Evolutionary conservation across 1,284 basidiomycete genomes (phyloP), one percentile per base, ranked within the genome.

Genomic region (Chiua sp.): DNA sequence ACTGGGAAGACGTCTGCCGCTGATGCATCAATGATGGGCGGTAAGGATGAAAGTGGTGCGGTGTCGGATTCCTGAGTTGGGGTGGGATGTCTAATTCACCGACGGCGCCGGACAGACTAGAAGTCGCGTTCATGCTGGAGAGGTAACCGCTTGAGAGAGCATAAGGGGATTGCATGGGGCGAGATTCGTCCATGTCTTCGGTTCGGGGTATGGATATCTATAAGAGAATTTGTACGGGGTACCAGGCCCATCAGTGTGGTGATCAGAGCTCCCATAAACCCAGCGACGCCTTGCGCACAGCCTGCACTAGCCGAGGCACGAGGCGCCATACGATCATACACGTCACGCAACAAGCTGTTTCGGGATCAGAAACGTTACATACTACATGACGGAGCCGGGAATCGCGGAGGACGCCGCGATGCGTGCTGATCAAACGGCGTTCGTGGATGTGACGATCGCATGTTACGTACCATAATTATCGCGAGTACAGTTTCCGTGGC

Each of bases 61-160:
- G 71, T n/a, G 65, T 59, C 33, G 70, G 60, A 52, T 74, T 74
- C 63, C 71, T 57, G 68, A 68, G 67, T n/a, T 80, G 71, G 18
- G 72, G 69, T 15, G 80, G 76, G 55, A 82, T 73, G 63, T 77
- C 78, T 7, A 80, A 68, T 58, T 86, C 83, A 55, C 84, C 86
- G 72, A 90, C 83, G 28, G 87, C 87, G 59, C 86, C 86, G 22
- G 81, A 83, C 58, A 91, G 75, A 67, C 84, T 87, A 22, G 88
- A 88, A 37, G 81, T 72, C 10, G 63, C 77, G 30, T 67, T 68
- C 64, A 79, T 72, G 61, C 65, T 72, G 23, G 83, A 78, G 57
- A 64, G 59, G 60, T 75, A 75, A 26, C 64, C 51, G 26, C 62
- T 52, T 30, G 72, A 57, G 50, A 69, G 58, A 16, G 71, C 42